phyloP scores from a whole-genome alignment of 1,284 basidiomycete genomes.

The Ceratobasidium sp. region DNA sequence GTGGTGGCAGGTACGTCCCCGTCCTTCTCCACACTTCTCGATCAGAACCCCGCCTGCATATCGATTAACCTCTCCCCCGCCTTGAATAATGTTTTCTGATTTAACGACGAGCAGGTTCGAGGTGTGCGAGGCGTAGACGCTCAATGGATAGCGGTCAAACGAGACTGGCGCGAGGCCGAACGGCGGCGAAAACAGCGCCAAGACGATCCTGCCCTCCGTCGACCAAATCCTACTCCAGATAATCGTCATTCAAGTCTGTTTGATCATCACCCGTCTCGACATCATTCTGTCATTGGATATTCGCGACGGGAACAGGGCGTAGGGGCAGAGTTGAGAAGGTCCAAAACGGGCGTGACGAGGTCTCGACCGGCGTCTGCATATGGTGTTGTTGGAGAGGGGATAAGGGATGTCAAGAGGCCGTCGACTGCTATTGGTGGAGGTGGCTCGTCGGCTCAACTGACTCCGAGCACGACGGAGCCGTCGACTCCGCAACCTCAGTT shows the following conservation, averaged over 20 bases:
- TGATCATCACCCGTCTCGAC: conserved; percentile 1
- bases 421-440: conserved; percentile 1
- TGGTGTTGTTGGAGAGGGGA: conserved; percentile 29
- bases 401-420: conserved; percentile 8
- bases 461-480: not conserved
- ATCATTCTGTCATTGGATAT: conserved; percentile 56
- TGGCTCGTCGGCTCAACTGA: not conserved
- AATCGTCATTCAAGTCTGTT: not conserved
- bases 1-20: conserved; percentile 56
- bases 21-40: conserved; percentile 67
- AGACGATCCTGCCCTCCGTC: conserved; percentile 50
- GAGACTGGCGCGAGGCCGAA: conserved; percentile 47
- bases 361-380: conserved; percentile 44
- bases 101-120: conserved; percentile 40
- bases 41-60: too few relatives aligned
- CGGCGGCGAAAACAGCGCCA: conserved; percentile 40
- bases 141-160: conserved; percentile 47
- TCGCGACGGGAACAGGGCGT: conserved; percentile 55
- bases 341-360: conserved; percentile 45
- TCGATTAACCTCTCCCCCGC: not conserved
- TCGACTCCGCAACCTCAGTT: not conserved
- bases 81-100: not conserved
- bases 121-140: conserved; percentile 48
- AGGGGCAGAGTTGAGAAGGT: conserved; percentile 46
- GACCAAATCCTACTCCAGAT: not conserved